Evolutionary conservation across 1,139 yeast genomes (phyloP).

Genomic region (Hanseniaspora gamundiae): DNA sequence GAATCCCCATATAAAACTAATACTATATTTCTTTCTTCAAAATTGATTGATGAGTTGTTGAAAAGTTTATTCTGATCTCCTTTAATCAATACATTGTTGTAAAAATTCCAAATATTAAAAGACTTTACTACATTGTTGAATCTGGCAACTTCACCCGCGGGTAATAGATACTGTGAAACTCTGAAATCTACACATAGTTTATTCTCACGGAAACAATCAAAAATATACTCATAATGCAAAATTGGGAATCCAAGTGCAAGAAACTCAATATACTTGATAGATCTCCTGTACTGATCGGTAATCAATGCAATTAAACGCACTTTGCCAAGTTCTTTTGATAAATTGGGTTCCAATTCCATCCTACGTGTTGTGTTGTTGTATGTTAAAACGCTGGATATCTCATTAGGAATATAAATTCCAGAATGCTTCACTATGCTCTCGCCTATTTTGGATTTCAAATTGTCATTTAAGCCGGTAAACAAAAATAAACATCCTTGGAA

Average conservation of each 20-base stretch:
- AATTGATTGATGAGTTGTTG: not conserved
- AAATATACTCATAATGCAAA: conserved; percentile 46
- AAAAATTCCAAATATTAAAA: not conserved
- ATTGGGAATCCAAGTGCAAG: conserved; percentile 90
- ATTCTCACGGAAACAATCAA: conserved; percentile 35
- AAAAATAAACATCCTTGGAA: conserved; percentile 33
- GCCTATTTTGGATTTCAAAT: conserved; percentile 28
- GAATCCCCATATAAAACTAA: conserved; percentile 19
- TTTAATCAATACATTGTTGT: not conserved
- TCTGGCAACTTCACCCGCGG: conserved; percentile 47
- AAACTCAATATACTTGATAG: conserved; percentile 71
- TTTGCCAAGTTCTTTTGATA: conserved; percentile 10
- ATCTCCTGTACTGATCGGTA: conserved; percentile 45
- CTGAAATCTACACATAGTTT: conserved; percentile 34
- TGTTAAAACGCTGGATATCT: not conserved
- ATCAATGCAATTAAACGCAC: conserved; percentile 54
- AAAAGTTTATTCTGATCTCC: not conserved
- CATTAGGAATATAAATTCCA: conserved; percentile 25
- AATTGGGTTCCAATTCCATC: conserved; percentile 9
- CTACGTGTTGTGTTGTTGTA: conserved; percentile 9
- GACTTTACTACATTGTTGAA: conserved; percentile 8
- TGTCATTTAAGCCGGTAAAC: conserved; percentile 29
- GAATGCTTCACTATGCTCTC: conserved; percentile 36
- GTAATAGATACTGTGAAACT: conserved; percentile 40
- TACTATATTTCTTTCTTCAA: not conserved